Evolutionary conservation across 306 rosid species (phyloP).

Genomic region (Lathyrus sativus): DNA sequence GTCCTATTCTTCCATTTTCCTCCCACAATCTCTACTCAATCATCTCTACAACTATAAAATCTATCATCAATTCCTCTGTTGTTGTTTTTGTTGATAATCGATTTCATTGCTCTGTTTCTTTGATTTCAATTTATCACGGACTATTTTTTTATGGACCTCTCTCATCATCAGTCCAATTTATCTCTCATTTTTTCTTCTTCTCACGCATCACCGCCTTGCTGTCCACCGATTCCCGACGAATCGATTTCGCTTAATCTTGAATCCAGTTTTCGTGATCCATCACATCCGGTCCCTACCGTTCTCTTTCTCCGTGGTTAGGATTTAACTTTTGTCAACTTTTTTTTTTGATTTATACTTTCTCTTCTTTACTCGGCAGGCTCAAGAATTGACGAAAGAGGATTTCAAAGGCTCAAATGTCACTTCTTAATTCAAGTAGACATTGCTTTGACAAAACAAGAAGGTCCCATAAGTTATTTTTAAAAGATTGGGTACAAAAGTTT

Average conservation of each 20-base stretch:
- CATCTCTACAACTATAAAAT: constrained; percentile 16
- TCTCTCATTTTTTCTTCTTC: constrained; percentile 69
- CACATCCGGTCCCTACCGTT: constrained; percentile 52
- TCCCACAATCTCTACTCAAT: constrained; percentile 10
- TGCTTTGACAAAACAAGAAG: too few species aligned
- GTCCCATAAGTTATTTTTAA: too few species aligned
- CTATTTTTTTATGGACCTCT: constrained; percentile 54
- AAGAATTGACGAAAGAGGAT: too few species aligned
- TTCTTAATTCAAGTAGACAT: too few species aligned
- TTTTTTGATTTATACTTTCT: neutral
- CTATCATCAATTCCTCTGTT: constrained; percentile 14
- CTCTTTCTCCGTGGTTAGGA: constrained; percentile 48
- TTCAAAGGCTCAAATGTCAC: too few species aligned
- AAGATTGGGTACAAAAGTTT: too few species aligned
- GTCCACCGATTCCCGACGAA: constrained; percentile 59
- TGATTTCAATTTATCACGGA: neutral
- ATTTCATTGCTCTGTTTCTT: neutral
- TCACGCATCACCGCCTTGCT: constrained; percentile 64
- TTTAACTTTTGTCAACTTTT: neutral
- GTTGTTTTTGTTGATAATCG: constrained; percentile 12
- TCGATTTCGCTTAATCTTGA: constrained; percentile 73
- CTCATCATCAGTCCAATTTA: constrained; percentile 60
- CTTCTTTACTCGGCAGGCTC: constrained; percentile 51
- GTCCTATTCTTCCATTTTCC: constrained; percentile 23
- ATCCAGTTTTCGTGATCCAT: constrained; percentile 54